Base-by-base conservation (phyloP, 768 basidiomycete genomes). In the Pulveroboletus frians region DNA sequence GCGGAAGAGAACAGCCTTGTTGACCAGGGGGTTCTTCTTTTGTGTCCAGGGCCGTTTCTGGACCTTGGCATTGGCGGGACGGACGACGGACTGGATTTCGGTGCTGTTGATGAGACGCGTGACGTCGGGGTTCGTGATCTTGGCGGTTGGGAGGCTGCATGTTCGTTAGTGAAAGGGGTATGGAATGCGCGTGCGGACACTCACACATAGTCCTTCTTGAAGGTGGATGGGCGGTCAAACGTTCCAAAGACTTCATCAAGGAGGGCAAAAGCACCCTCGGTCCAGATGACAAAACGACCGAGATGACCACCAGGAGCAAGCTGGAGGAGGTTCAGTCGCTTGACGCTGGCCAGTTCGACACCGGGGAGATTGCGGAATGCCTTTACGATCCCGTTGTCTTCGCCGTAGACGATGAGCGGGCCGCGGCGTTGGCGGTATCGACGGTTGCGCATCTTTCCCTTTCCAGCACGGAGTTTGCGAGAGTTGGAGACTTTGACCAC, bases 231-330 rank as follows among this genome's bases (percentile, higher is more conserved):
- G 76, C 85, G 92, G 64, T 96, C 92, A 64, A 86, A 89, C 59
- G 94, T 97, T 47, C 95, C 96, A 70, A 88, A 99, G 56, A 98
- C 83, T 59, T 92, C 86, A 69, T 98, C 96, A 49, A 99, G 88
- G 56, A 89, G 82, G 46, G 73, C 78, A 69, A 98, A 96, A 23
- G 96, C 96, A 62, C 79, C 79, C 75, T 95, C 88, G 53, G 96
- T 98, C 96, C 96, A 99, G 79, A 99, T 95, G 69, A 97, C 78
- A 76, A 99, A 99, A 55, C 96, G 92, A 53, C 96, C 96, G 52
- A 99, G 84, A 69, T 99, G 96, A 58, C 96, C 96, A 83, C 96
- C 96, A 42, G 96, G 96, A 14, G 96, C 96, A 69, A 99, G 91
- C 75, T 97, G 93, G 69, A 99, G 92, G 63, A 99, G 83, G 77